Conservation (phyloP, 257 asterid species). For the Gentiana straminea region DNA sequence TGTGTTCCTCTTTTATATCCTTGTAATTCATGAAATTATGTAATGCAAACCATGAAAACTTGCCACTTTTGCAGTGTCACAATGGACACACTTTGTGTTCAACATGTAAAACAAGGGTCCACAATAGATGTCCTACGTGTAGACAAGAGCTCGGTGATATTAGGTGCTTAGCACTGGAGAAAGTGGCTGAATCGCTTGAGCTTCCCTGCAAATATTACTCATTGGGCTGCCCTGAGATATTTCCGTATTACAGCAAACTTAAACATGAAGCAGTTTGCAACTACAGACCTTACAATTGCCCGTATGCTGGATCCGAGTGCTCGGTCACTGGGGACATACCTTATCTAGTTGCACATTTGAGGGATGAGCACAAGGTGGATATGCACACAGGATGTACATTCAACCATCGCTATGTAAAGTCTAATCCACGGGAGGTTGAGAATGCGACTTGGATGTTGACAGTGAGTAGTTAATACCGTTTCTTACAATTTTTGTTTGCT, state of each 20-base stretch:
- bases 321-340: slow-evolving; percentile 61
- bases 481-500: too few relatives aligned
- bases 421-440: slow-evolving; percentile 80
- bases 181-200: slow-evolving; percentile 78
- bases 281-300: slow-evolving; percentile 62
- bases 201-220: slow-evolving; percentile 68
- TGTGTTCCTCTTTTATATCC: too few relatives aligned
- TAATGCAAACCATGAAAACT: background rate
- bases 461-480: slow-evolving; percentile 26
- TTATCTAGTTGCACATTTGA: slow-evolving; percentile 61
- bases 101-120: slow-evolving; percentile 79
- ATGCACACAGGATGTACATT: slow-evolving; percentile 85
- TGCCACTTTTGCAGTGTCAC: slow-evolving; percentile 48
- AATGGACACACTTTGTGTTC: slow-evolving; percentile 91
- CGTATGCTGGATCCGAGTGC: slow-evolving; percentile 82
- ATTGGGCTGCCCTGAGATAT: slow-evolving; percentile 75
- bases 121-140: slow-evolving; percentile 81
- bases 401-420: slow-evolving; percentile 74
- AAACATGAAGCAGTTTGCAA: slow-evolving; percentile 66
- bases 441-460: slow-evolving; percentile 89
- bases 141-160: slow-evolving; percentile 93
- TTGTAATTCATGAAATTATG: too few relatives aligned
- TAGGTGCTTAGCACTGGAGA: slow-evolving; percentile 80
- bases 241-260: slow-evolving; percentile 73
- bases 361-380: slow-evolving; percentile 79